Evolutionary conservation across 495 filamentous ascomycete species (phyloP).

Genomic region (Penicillium diatomitis): DNA sequence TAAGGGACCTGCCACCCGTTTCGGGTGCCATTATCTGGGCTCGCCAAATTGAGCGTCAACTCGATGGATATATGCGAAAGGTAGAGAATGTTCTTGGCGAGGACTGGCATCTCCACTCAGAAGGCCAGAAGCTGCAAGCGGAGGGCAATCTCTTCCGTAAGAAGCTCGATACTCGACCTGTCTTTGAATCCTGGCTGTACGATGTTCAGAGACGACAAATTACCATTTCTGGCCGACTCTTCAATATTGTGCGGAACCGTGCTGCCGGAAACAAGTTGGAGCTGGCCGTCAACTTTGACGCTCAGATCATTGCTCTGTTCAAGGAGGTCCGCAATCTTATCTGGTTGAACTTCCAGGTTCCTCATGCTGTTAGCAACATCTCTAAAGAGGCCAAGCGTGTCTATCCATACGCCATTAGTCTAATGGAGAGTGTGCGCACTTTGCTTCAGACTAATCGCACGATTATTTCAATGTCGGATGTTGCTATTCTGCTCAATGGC

Average conservation of each 20-base stretch:
- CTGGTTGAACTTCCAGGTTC: constrained; percentile 87
- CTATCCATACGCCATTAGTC: constrained; percentile 91
- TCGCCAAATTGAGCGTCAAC: constrained; percentile 88
- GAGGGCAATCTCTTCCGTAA: constrained; percentile 88
- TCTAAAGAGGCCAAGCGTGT: constrained; percentile 96
- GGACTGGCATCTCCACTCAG: constrained; percentile 87
- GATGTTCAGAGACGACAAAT: constrained; percentile 82
- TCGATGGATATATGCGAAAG: constrained; percentile 93
- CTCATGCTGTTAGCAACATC: constrained; percentile 86
- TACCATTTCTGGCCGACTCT: constrained; percentile 82
- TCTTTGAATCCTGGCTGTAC: constrained; percentile 90
- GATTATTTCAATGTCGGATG: constrained; percentile 74
- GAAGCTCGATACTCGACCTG: constrained; percentile 85
- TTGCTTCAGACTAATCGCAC: constrained; percentile 76
- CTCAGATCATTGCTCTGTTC: constrained; percentile 92
- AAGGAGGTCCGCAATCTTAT: constrained; percentile 97
- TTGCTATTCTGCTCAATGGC: constrained; percentile 76
- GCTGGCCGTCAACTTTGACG: constrained; percentile 90
- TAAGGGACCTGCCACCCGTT: constrained; percentile 89
- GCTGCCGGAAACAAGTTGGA: constrained; percentile 79
- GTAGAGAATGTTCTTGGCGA: constrained; percentile 90
- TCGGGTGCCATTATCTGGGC: constrained; percentile 97
- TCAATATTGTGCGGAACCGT: constrained; percentile 79
- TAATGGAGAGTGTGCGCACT: constrained; percentile 95
- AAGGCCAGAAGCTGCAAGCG: constrained; percentile 85